phyloP scores from a whole-genome alignment of 179 eudicot genomes.

The Silene coronaria region DNA sequence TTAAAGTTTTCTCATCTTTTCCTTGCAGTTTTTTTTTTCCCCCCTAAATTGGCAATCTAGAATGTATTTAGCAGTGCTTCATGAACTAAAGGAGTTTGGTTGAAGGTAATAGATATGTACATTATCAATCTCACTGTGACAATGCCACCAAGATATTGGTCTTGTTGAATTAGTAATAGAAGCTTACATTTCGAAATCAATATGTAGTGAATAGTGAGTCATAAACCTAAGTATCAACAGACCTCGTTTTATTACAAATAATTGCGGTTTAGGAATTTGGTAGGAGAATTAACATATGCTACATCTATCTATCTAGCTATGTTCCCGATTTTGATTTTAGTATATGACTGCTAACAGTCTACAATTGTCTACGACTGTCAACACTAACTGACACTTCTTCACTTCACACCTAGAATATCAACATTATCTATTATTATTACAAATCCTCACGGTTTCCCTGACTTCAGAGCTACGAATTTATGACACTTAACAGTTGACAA shows the following conservation, averaged over 20 bases:
- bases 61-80: neutral
- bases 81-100: neutral
- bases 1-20: neutral
- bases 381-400: neutral
- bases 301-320: slow-evolving; percentile 7
- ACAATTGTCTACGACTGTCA: neutral
- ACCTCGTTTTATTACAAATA: neutral
- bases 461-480: slow-evolving; percentile 7
- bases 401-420: neutral
- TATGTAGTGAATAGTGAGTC: neutral
- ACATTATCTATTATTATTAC: neutral
- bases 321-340: neutral
- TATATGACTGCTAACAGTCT: neutral
- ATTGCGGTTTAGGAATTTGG: neutral
- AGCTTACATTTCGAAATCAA: neutral
- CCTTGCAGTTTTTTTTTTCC: neutral
- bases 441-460: neutral
- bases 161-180: neutral
- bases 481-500: neutral
- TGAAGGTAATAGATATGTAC: neutral
- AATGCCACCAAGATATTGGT: neutral
- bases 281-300: neutral
- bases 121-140: neutral
- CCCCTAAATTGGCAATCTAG: neutral
- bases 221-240: neutral